These are phyloP conservation scores for Ajuga reptans DNA, from an alignment of 305 asterid genomes.

Conservation along the genomic window DNA sequence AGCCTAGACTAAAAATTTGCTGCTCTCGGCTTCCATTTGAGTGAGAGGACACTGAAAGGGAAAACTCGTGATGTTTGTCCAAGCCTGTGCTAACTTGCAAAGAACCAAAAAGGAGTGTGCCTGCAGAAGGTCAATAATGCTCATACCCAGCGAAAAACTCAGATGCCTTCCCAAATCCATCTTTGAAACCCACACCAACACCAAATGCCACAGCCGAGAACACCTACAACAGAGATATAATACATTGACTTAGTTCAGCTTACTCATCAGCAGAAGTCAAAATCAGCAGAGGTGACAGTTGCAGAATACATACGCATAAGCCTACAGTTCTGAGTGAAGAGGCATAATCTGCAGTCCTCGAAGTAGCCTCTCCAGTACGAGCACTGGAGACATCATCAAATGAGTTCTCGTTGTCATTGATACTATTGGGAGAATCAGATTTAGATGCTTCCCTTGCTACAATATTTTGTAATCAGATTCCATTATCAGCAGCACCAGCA, in stretches of 20 bases:
- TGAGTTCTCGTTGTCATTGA: conserved; percentile 25
- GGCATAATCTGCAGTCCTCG: conserved; percentile 34
- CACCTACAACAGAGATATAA: conserved; percentile 58
- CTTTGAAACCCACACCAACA: conserved; percentile 69
- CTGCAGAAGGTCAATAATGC: not conserved
- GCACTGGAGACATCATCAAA: conserved; percentile 29
- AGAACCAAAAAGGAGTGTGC: conserved; percentile 13
- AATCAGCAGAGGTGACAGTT: conserved; percentile 13
- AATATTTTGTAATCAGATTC: conserved; percentile 22
- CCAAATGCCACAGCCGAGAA: conserved; percentile 84
- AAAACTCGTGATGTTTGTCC: not conserved
- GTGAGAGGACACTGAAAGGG: not conserved
- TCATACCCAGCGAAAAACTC: conserved; percentile 95
- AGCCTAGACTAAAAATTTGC: not conserved
- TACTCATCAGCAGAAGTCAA: conserved; percentile 20
- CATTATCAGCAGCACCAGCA: conserved; percentile 18
- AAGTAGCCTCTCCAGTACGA: conserved; percentile 32
- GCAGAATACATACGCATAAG: conserved; percentile 55
- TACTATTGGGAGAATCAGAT: conserved; percentile 29
- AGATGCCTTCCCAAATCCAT: conserved; percentile 69
- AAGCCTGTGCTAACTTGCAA: not conserved
- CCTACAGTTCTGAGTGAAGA: conserved; percentile 74
- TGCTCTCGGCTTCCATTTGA: not conserved
- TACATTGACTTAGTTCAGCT: conserved; percentile 44
- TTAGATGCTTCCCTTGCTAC: conserved; percentile 39